phyloP scores from a whole-genome alignment of 2,329 filamentous ascomycete species.

The Xylaria sp. region DNA sequence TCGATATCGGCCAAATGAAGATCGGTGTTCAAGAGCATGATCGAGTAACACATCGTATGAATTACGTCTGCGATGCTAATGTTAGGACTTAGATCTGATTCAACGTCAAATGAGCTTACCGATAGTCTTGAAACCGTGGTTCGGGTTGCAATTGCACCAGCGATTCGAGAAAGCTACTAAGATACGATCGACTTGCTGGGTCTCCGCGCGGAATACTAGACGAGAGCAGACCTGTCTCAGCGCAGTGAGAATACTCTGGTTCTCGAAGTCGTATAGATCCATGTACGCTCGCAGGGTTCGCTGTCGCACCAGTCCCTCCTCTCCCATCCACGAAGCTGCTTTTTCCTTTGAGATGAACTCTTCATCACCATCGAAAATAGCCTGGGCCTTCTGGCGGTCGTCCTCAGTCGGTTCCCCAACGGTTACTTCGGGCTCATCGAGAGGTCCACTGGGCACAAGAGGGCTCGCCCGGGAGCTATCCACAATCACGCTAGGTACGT shows the following conservation, averaged over 20 bases:
- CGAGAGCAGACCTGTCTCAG: conserved; percentile 77
- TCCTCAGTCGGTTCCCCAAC: conserved; percentile 58
- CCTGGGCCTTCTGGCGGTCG: conserved; percentile 71
- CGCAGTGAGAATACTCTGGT: conserved; percentile 71
- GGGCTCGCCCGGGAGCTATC: conserved; percentile 34
- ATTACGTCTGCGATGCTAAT: conserved; percentile 64
- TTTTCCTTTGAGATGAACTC: conserved; percentile 72
- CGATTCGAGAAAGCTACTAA: conserved; percentile 80
- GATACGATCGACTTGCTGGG: conserved; percentile 93
- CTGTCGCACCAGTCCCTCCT: conserved; percentile 57
- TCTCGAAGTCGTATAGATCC: conserved; percentile 81
- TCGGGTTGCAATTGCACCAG: conserved; percentile 91
- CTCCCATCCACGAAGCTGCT: conserved; percentile 84
- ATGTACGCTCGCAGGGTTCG: conserved; percentile 72
- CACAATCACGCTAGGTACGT: conserved; percentile 19
- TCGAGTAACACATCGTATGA: conserved; percentile 93
- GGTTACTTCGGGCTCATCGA: conserved; percentile 55
- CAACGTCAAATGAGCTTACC: conserved; percentile 48
- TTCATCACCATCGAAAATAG: conserved; percentile 80
- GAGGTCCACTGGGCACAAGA: conserved; percentile 44
- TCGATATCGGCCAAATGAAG: conserved; percentile 93
- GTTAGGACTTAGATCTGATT: conserved; percentile 24
- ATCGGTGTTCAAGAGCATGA: conserved; percentile 93
- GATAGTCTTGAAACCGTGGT: conserved; percentile 84
- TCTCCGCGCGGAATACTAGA: conserved; percentile 81